These are phyloP conservation scores for Pythium rishiriense DNA, from an alignment of 352 stramenopile species.

Conservation along the genomic window DNA sequence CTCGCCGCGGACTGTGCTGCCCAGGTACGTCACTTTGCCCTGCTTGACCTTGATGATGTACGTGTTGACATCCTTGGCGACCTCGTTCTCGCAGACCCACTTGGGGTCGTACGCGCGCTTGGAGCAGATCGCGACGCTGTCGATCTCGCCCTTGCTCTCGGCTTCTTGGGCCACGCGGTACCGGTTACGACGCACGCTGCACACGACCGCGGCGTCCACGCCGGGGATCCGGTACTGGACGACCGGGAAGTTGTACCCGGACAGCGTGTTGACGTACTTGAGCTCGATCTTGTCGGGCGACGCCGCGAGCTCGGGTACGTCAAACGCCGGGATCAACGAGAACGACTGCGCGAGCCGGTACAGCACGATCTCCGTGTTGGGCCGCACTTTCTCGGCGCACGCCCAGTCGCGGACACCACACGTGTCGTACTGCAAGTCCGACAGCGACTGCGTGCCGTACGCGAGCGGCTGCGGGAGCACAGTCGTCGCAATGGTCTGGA, in stretches of 20 bases:
- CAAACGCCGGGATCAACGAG: slow-evolving; percentile 8
- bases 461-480: not conserved
- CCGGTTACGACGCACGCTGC: slow-evolving; percentile 20
- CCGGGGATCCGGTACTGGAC: slow-evolving; percentile 24
- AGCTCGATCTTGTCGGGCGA: slow-evolving; percentile 11
- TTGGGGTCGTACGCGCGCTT: slow-evolving; percentile 24
- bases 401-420: slow-evolving; percentile 18
- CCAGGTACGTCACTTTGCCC: slow-evolving; percentile 24
- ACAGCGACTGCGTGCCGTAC: slow-evolving; percentile 22
- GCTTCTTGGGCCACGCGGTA: slow-evolving; percentile 17
- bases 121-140: slow-evolving; percentile 30
- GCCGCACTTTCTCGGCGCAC: slow-evolving; percentile 21
- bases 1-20: slow-evolving; percentile 15
- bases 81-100: slow-evolving; percentile 31
- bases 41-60: slow-evolving; percentile 24
- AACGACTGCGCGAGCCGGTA: slow-evolving; percentile 13
- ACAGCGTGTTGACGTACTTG: slow-evolving; percentile 30
- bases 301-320: slow-evolving; percentile 19
- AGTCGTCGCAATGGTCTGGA: not conserved
- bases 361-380: slow-evolving; percentile 22
- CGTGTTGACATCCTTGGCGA: slow-evolving; percentile 15
- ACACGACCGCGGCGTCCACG: slow-evolving; percentile 17
- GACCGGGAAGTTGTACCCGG: slow-evolving; percentile 24
- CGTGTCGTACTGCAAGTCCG: slow-evolving; percentile 26
- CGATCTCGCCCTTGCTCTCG: slow-evolving; percentile 16